A percentile compares a stretch with the other conserved stretches of the same genome.
Evolutionary conservation across 1,139 yeast genomes (phyloP).

Genomic region (Meyerozyma guilliermondii): DNA sequence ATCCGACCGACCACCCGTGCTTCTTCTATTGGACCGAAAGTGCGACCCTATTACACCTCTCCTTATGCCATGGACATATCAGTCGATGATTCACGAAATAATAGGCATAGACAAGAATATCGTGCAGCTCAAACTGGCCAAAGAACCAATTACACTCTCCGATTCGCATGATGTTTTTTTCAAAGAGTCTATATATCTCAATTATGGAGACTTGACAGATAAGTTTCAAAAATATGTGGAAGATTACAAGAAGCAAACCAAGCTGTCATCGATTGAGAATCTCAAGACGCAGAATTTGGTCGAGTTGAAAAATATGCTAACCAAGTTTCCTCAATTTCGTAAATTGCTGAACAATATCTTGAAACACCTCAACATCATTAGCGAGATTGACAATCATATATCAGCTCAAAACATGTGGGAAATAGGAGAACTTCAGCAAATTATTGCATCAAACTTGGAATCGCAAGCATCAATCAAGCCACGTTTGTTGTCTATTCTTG

Average conservation of each 20-base stretch:
- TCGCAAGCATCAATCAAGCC: constrained; percentile 24
- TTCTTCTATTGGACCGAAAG: constrained; percentile 76
- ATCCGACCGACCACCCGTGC: constrained; percentile 66
- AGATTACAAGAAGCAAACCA: constrained; percentile 75
- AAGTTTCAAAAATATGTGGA: constrained; percentile 81
- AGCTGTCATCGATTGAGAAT: constrained; percentile 54
- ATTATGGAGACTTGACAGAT: constrained; percentile 93
- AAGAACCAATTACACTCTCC: constrained; percentile 27
- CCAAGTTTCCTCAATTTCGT: constrained; percentile 89
- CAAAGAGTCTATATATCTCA: constrained; percentile 74
- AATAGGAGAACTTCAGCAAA: constrained; percentile 86
- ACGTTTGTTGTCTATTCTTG: constrained; percentile 23
- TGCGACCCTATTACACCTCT: constrained; percentile 93
- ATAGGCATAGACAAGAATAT: constrained; percentile 78
- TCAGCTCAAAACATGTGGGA: constrained; percentile 65
- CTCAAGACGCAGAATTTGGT: constrained; percentile 64
- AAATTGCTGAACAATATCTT: constrained; percentile 85
- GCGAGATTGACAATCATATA: constrained; percentile 75
- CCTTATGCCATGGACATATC: constrained; percentile 94
- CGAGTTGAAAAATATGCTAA: constrained; percentile 86
- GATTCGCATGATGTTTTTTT: constrained; percentile 66
- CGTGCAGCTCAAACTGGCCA: constrained; percentile 52
- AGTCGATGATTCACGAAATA: constrained; percentile 93
- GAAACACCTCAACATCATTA: constrained; percentile 85
- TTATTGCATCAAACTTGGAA: constrained; percentile 60